phyloP scores from a whole-genome alignment of 2,329 filamentous ascomycete species.

The Sporothrix sp. region DNA sequence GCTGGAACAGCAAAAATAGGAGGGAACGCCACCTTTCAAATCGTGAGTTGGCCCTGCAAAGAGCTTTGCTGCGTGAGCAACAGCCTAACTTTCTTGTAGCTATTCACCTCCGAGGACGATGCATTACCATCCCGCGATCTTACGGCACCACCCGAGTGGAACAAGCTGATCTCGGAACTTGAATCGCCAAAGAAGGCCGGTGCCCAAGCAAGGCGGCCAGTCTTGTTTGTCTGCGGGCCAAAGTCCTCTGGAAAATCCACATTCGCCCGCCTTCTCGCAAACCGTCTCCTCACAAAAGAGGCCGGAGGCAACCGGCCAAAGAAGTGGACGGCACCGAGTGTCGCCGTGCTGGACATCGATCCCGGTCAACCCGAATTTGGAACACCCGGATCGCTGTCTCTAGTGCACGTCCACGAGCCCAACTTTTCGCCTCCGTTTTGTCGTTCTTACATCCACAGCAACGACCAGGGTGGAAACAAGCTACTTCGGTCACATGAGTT shows the following conservation, averaged over 20 bases:
- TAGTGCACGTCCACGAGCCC: conserved; percentile 49
- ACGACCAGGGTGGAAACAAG: conserved; percentile 24
- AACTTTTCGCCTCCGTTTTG: conserved; percentile 60
- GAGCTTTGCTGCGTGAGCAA: neutral
- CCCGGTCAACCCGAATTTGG: conserved; percentile 69
- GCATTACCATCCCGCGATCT: conserved; percentile 39
- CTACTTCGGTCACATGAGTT: conserved; percentile 56
- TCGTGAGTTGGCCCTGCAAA: neutral
- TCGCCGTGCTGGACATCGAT: conserved; percentile 64
- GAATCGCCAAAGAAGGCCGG: conserved; percentile 25
- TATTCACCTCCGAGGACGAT: conserved; percentile 41
- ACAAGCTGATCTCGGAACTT: conserved; percentile 45
- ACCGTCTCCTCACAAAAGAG: conserved; percentile 50
- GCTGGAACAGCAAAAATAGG: conserved; percentile 46
- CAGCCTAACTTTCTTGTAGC: conserved; percentile 26
- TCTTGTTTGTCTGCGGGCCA: conserved; percentile 55
- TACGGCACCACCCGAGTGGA: conserved; percentile 49
- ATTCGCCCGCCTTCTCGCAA: conserved; percentile 56
- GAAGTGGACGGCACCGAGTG: conserved; percentile 24
- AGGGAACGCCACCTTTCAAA: conserved; percentile 11
- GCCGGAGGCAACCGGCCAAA: neutral
- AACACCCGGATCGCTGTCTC: conserved; percentile 58
- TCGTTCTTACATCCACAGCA: conserved; percentile 32
- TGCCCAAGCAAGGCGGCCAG: conserved; percentile 22
- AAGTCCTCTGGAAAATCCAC: conserved; percentile 71